Base-by-base conservation (phyloP, 129 eudicot species). In the Dittrichia graveolens region DNA sequence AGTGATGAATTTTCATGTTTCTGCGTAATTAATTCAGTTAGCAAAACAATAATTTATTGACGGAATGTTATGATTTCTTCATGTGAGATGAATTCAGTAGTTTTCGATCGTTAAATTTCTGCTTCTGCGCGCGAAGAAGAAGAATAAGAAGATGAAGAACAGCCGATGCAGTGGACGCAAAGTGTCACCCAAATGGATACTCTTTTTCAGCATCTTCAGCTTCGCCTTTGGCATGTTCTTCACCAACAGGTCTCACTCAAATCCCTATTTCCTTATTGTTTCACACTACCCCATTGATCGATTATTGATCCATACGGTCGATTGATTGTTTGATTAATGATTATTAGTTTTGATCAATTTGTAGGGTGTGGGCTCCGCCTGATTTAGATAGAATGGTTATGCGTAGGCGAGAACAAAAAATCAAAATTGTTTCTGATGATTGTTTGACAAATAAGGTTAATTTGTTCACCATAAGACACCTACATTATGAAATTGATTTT, bases 141-240 rank as follows among this genome's bases (percentile, higher is more conserved):
- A n/a, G 18, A 8, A 40, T 13, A 14, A 44, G 39, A 37, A 53
- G 74, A 83, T 81, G 91, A 86, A 83, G 73, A 78, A 58, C 71
- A 78, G 11, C 68, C 49, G 76, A 61, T 75, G 42, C 75, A 65
- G 74, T 60, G 87, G 82, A 18, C 71, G 80, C 19, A 83, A 77
- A 82, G 83, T 83, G 35, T 80, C 87, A 59, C 75, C 82, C 6
- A 82, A 78, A 76, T 79, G 89, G 89, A 79, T 89, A 76, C 52
- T 78, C 59, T 67, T 82, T 34, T 75, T 82, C 48, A 76, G 87
- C 80, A 77, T 86, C 18, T 81, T 72, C 83, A 79, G 85, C 78
- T 89, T 89, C 65, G 84, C 67, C 12, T 83, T 86, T 41, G 91
- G 91, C 78, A 67, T 86, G 67, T 73, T 86, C 61, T 86, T 81